phyloP scores from a whole-genome alignment of 78 protist genomes.

The Dictyostelium discoideum region DNA sequence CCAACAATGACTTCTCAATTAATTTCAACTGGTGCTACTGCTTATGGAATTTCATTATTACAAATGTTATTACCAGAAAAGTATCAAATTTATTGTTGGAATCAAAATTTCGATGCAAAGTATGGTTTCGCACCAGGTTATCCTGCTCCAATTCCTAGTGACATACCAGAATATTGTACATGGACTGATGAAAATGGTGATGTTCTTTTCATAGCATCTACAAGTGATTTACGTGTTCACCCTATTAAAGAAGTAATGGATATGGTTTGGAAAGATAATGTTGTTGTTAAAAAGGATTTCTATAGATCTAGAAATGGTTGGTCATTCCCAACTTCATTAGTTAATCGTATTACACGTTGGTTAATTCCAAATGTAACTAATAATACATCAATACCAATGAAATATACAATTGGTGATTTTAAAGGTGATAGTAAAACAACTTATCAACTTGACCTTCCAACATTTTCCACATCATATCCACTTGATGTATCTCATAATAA shows the following conservation, averaged over 20 bases:
- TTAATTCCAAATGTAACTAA: not conserved
- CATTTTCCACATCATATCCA: not conserved
- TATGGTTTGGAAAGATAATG: not conserved
- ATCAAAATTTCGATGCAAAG: not conserved
- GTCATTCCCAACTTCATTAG: slow-evolving; percentile 2
- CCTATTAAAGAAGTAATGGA: not conserved
- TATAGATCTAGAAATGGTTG: slow-evolving; percentile 5
- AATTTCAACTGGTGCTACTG: not conserved
- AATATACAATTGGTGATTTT: not conserved
- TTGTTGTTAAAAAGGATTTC: not conserved
- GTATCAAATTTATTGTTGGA: not conserved
- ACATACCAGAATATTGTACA: not conserved
- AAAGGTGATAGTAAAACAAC: not conserved
- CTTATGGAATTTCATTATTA: not conserved
- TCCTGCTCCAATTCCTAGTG: not conserved
- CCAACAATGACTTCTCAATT: not conserved
- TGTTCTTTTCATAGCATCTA: not conserved
- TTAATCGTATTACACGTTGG: not conserved
- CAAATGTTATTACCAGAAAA: slow-evolving; percentile 18
- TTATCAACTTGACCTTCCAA: not conserved
- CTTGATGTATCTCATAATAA: not conserved
- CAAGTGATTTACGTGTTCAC: not conserved
- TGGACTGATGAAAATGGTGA: too few species aligned
- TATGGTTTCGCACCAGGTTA: not conserved
- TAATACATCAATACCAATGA: not conserved